Base-by-base conservation (phyloP, 106 monocot genomes). In the Dendrobium huoshanense region DNA sequence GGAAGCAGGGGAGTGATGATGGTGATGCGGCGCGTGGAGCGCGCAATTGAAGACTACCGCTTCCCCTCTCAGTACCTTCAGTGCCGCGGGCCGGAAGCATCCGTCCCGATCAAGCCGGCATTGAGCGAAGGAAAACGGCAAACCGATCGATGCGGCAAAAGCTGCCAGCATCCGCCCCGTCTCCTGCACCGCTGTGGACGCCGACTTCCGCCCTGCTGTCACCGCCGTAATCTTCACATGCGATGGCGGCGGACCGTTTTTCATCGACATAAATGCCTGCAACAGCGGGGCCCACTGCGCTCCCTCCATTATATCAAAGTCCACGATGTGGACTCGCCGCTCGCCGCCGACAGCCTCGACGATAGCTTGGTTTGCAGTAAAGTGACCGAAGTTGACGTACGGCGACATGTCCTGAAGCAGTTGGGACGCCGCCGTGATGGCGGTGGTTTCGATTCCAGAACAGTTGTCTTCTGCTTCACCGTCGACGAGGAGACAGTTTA, bases 301-400 rank as follows among this genome's bases (percentile, higher is more conserved):
- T 0, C 89, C 89, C 72, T 89, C 86, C 82, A 77, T 80, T 81
- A 89, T 82, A 83, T 87, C 87, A 74, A 83, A 87, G 80, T 87
- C 90, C 40, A 90, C n/a, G 40, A 90, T 67, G 84, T 90, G 90
- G 13, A 90, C 78, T 16, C 85, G 55, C 59, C 87, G 73, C 59
- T 83, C 87, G 19, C 83, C 82, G 8, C 75, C 16, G 47, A 79
- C 77, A n/a, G 82, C 86, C 75, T 90, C 90, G n/a, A 90, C 58
- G 78, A 90, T 90, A 15, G 87, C 90, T 75, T 87, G 87, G 82
- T 90, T 90, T 8, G 90, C 87, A 2, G 90, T 90, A 79, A 90
- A 83, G 72, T 90, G 87, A 1, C 87, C 90, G 76, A 90, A 90
- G 16, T 85, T 90, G 7, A 87, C 77, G 78, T 81, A 90, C 7